A percentile compares a stretch with the other conserved stretches of the same genome.
phyloP scores from a whole-genome alignment of 441 rosid genomes.

The Jatropha podagrica region DNA sequence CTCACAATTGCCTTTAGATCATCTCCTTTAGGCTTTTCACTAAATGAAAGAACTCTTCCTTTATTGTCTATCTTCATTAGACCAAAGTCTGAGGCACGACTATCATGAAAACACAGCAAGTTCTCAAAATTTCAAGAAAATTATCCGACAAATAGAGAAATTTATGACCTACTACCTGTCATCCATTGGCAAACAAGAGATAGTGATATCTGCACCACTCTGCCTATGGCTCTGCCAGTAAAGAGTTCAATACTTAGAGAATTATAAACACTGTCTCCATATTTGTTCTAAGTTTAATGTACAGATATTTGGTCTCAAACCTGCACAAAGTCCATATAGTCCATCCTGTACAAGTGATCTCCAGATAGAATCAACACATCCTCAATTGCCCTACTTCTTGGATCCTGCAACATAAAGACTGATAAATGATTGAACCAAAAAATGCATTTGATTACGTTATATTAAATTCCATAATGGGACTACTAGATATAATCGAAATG shows the following conservation, averaged over 20 bases:
- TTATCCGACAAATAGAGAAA: conserved; percentile 1
- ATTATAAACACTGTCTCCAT: background rate
- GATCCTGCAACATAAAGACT: conserved; percentile 41
- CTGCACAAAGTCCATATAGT: conserved; percentile 92
- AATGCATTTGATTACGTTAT: no score
- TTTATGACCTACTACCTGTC: conserved; percentile 54
- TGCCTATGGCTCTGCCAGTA: conserved; percentile 76
- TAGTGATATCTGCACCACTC: conserved; percentile 92
- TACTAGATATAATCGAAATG: no score
- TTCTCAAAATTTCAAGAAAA: conserved; percentile 19
- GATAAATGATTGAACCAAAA: no score
- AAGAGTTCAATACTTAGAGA: conserved; percentile 17
- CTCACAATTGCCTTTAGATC: conserved; percentile 83
- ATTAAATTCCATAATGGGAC: no score
- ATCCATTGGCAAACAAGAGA: conserved; percentile 80
- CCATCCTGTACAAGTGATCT: conserved; percentile 94
- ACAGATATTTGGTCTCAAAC: conserved; percentile 31
- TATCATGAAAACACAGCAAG: conserved; percentile 38
- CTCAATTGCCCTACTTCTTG: conserved; percentile 78
- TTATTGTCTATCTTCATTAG: conserved; percentile 92
- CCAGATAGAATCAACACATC: conserved; percentile 92
- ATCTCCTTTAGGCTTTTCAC: conserved; percentile 86
- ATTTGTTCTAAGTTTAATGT: no score
- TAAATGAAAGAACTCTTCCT: conserved; percentile 78
- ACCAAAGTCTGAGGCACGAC: conserved; percentile 98